Percentiles rank a stretch among this genome's conserved stretches.
Conservation (phyloP, 768 basidiomycete species). For the Trametes cinnabarina region DNA sequence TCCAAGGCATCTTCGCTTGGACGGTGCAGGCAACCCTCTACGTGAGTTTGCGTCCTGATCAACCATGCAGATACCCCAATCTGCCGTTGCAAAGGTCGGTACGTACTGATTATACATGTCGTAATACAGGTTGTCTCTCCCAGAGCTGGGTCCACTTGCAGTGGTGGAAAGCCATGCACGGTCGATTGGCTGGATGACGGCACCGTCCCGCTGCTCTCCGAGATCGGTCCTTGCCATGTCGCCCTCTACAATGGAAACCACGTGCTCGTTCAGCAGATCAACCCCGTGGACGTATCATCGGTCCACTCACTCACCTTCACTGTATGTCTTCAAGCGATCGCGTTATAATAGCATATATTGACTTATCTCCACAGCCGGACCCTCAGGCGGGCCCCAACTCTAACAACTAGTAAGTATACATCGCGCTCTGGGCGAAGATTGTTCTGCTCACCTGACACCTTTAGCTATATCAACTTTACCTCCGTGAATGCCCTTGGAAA, state of each 20-base stretch:
- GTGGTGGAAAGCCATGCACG: slow-evolving; percentile 51
- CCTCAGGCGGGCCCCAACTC: slow-evolving; percentile 55
- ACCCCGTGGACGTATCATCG: slow-evolving; percentile 51
- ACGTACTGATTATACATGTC: not conserved
- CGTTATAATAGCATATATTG: not conserved
- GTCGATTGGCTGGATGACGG: slow-evolving; percentile 70
- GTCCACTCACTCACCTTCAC: slow-evolving; percentile 52
- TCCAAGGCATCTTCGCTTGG: slow-evolving; percentile 10
- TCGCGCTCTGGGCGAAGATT: slow-evolving; percentile 22
- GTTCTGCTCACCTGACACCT: not conserved
- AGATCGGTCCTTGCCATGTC: slow-evolving; percentile 52
- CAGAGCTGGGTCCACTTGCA: slow-evolving; percentile 41
- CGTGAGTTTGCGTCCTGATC: slow-evolving; percentile 32
- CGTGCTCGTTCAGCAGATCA: slow-evolving; percentile 60
- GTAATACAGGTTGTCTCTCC: slow-evolving; percentile 47
- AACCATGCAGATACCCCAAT: not conserved
- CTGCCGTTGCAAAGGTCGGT: not conserved
- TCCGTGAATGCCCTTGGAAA: slow-evolving; percentile 34
- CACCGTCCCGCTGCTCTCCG: slow-evolving; percentile 41
- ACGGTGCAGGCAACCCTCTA: slow-evolving; percentile 39
- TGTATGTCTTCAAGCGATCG: slow-evolving; percentile 37
- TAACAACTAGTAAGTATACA: slow-evolving; percentile 52
- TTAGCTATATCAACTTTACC: slow-evolving; percentile 62
- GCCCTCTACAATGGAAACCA: slow-evolving; percentile 57
- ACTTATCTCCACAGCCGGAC: slow-evolving; percentile 42